phyloP scores from a whole-genome alignment of 1,139 yeast species.

The Diutina rugosa region DNA sequence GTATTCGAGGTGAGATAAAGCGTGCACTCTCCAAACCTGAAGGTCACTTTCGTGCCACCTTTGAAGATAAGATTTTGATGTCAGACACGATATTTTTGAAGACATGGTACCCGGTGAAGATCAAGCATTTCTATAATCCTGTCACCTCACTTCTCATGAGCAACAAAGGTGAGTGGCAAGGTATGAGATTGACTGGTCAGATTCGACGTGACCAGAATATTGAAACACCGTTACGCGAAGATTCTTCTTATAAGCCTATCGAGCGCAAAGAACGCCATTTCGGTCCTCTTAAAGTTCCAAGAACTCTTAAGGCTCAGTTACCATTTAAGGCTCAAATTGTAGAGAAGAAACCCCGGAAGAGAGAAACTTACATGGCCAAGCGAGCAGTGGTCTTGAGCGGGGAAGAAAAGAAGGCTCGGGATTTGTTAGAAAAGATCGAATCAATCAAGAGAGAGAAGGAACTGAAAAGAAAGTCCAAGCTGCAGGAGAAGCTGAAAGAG shows the following conservation, averaged over 20 bases:
- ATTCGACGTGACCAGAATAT: slow-evolving; percentile 69
- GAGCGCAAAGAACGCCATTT: slow-evolving; percentile 82
- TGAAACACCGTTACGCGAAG: slow-evolving; percentile 55
- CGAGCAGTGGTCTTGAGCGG: slow-evolving; percentile 90
- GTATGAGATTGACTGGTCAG: slow-evolving; percentile 91
- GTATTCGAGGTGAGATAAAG: slow-evolving; percentile 94
- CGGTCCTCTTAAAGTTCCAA: slow-evolving; percentile 81
- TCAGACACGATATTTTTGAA: slow-evolving; percentile 81
- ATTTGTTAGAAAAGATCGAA: slow-evolving; percentile 75
- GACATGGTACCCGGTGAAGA: slow-evolving; percentile 94
- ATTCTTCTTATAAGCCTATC: slow-evolving; percentile 60
- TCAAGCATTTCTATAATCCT: slow-evolving; percentile 88
- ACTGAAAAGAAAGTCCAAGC: slow-evolving; percentile 61
- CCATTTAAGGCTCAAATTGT: slow-evolving; percentile 84
- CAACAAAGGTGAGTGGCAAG: slow-evolving; percentile 82
- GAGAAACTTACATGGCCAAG: slow-evolving; percentile 72
- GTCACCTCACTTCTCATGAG: slow-evolving; percentile 75
- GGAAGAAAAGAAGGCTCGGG: slow-evolving; percentile 88
- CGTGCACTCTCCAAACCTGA: slow-evolving; percentile 90
- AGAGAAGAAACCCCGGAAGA: slow-evolving; percentile 56
- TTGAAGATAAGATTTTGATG: slow-evolving; percentile 89
- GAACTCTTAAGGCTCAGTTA: slow-evolving; percentile 54
- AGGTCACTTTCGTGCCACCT: slow-evolving; percentile 96
- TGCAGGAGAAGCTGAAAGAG: slow-evolving; percentile 64
- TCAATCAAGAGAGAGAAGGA: slow-evolving; percentile 83